Conservation (phyloP, 805 yeast species). For the Saturnispora silvae region DNA sequence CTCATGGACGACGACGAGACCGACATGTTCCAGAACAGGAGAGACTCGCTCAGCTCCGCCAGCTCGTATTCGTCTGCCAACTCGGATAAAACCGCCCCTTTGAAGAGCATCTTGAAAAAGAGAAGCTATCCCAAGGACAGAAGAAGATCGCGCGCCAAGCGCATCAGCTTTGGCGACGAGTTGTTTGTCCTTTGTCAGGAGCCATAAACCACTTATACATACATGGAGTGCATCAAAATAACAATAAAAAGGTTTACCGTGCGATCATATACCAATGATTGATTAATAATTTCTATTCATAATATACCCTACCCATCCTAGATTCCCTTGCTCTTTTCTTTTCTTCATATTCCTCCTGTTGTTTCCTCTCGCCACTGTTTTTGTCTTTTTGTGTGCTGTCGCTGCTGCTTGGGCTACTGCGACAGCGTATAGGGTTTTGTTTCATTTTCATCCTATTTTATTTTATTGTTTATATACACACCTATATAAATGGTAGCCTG, state of each 20-base stretch:
- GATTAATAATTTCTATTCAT: no score
- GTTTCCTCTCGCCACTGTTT: not conserved
- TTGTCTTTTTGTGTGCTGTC: no score
- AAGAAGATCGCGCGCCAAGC: not conserved
- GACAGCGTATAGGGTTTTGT: no score
- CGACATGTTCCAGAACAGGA: slow-evolving; percentile 1
- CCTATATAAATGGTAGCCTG: no score
- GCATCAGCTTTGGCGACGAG: slow-evolving; percentile 2
- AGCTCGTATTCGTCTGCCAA: not conserved
- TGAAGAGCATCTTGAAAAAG: slow-evolving; percentile 3
- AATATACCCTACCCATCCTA: not conserved
- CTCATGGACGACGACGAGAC: slow-evolving; percentile 2
- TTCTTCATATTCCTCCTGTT: not conserved
- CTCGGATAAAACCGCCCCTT: not conserved
- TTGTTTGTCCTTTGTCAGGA: not conserved
- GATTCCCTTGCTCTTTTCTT: not conserved
- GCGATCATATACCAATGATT: no score
- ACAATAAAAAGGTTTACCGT: no score
- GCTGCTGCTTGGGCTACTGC: no score
- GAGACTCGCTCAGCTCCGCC: not conserved
- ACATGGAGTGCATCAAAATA: no score
- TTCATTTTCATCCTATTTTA: no score
- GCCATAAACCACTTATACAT: no score
- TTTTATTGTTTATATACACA: no score
- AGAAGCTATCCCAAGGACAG: not conserved